These are phyloP conservation scores for Hypomontagnella submonticulosa DNA, from an alignment of 495 filamentous ascomycete genomes.

Conservation along the genomic window DNA sequence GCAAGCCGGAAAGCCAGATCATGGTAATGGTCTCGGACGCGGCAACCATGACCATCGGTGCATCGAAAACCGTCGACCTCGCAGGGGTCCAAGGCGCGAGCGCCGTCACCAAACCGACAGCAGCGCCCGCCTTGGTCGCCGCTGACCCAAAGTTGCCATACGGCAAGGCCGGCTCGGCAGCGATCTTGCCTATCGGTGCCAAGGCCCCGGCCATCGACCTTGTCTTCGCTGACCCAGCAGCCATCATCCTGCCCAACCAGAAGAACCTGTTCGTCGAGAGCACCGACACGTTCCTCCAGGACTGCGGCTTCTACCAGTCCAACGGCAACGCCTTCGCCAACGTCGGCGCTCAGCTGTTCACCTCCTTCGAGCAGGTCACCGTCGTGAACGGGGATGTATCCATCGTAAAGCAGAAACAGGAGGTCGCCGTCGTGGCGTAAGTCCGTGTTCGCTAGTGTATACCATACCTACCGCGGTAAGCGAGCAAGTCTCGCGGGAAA, in stretches of 20 bases:
- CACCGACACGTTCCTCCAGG: slow-evolving; percentile 44
- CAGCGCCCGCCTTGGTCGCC: slow-evolving; percentile 24
- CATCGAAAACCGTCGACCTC: slow-evolving; percentile 40
- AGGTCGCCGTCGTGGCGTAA: slow-evolving; percentile 22
- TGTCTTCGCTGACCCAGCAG: slow-evolving; percentile 50
- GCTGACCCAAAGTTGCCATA: slow-evolving; percentile 40
- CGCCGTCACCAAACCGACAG: slow-evolving; percentile 32
- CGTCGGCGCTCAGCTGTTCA: slow-evolving; percentile 26
- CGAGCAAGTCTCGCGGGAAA: slow-evolving; percentile 12
- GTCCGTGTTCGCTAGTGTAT: background rate
- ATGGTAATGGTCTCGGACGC: slow-evolving; percentile 51
- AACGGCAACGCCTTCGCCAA: slow-evolving; percentile 41
- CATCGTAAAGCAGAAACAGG: slow-evolving; percentile 35
- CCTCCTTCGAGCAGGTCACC: slow-evolving; percentile 35
- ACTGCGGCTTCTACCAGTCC: slow-evolving; percentile 46
- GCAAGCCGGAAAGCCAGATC: slow-evolving; percentile 46
- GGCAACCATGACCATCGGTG: slow-evolving; percentile 48
- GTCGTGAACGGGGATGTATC: slow-evolving; percentile 24
- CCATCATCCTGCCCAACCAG: slow-evolving; percentile 48
- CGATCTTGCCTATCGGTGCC: slow-evolving; percentile 47
- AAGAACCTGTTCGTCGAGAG: slow-evolving; percentile 46
- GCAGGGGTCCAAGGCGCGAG: slow-evolving; percentile 26
- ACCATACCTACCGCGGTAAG: background rate
- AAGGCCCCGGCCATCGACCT: slow-evolving; percentile 44
- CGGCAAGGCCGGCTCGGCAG: slow-evolving; percentile 43